A percentile compares a stretch with the other conserved stretches of the same genome.
These are phyloP conservation scores for Curvularia spicifera DNA, from an alignment of 2,329 filamentous ascomycete species.

Conservation along the genomic window DNA sequence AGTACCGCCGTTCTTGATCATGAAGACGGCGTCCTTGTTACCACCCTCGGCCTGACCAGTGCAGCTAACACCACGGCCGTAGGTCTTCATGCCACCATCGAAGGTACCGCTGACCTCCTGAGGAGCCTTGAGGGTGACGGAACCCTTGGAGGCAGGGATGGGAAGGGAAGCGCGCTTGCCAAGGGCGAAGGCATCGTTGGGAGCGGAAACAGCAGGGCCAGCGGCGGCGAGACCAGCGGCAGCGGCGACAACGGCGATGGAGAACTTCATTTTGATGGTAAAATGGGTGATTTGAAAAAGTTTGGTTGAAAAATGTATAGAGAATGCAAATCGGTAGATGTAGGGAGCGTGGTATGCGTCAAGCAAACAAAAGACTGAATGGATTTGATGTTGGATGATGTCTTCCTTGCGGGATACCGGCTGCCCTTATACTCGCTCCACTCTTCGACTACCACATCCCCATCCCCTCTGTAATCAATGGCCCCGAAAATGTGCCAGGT, in stretches of 20 bases:
- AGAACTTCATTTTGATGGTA: constrained; percentile 45
- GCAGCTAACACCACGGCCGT: constrained; percentile 48
- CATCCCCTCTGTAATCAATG: neutral
- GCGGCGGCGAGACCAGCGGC: constrained; percentile 40
- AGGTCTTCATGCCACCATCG: constrained; percentile 46
- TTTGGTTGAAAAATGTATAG: constrained; percentile 27
- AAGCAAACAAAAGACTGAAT: constrained; percentile 34
- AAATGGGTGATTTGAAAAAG: constrained; percentile 14
- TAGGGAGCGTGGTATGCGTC: constrained; percentile 31
- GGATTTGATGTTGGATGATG: constrained; percentile 25
- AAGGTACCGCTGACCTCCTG: constrained; percentile 37
- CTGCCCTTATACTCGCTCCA: constrained; percentile 21
- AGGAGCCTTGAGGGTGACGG: constrained; percentile 36
- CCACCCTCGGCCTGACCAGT: constrained; percentile 54
- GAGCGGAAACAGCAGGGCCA: constrained; percentile 32
- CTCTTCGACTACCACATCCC: neutral
- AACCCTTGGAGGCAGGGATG: constrained; percentile 42
- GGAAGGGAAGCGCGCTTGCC: constrained; percentile 42
- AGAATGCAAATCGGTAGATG: constrained; percentile 25
- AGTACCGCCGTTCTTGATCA: constrained; percentile 59
- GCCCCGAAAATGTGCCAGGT: constrained; percentile 6
- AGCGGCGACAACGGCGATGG: constrained; percentile 32
- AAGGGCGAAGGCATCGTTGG: constrained; percentile 35
- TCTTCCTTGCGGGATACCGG: constrained; percentile 6
- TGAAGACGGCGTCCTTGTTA: constrained; percentile 59